Conservation (phyloP, 768 basidiomycete species). For the Gymnopilus junonius region DNA sequence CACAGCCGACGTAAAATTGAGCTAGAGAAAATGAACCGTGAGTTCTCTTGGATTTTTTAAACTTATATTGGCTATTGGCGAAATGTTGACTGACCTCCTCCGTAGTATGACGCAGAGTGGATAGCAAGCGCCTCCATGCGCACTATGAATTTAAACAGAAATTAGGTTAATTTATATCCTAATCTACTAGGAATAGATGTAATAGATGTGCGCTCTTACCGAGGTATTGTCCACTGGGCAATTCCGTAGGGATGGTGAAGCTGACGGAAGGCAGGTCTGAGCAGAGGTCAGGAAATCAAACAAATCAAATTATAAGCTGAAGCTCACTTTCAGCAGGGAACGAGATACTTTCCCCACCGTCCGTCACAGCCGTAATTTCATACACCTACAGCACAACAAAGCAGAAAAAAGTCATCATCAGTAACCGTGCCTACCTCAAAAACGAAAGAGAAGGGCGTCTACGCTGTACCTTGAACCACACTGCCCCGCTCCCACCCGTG, state of each 20-base stretch:
- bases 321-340: conserved; percentile 40
- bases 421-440: not conserved
- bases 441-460: not conserved
- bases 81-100: conserved; percentile 34
- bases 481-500: conserved; percentile 44
- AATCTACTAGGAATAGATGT: not conserved
- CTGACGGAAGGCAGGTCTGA: conserved; percentile 31
- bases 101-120: conserved; percentile 37
- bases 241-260: conserved; percentile 38
- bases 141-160: conserved; percentile 21
- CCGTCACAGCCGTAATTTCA: conserved; percentile 43
- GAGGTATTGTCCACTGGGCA: conserved; percentile 43
- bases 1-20: conserved; percentile 41
- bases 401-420: too few species aligned
- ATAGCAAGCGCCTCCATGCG: conserved; percentile 45
- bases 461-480: conserved; percentile 44
- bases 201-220: not conserved
- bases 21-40: conserved; percentile 14
- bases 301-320: not conserved
- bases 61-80: not conserved
- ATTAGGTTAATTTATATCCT: too few species aligned
- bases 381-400: conserved; percentile 37
- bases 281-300: not conserved
- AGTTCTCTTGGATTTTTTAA: not conserved
- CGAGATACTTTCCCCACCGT: conserved; percentile 42